Conservation (phyloP, 257 asterid species). For the Solanum dulcamara region DNA sequence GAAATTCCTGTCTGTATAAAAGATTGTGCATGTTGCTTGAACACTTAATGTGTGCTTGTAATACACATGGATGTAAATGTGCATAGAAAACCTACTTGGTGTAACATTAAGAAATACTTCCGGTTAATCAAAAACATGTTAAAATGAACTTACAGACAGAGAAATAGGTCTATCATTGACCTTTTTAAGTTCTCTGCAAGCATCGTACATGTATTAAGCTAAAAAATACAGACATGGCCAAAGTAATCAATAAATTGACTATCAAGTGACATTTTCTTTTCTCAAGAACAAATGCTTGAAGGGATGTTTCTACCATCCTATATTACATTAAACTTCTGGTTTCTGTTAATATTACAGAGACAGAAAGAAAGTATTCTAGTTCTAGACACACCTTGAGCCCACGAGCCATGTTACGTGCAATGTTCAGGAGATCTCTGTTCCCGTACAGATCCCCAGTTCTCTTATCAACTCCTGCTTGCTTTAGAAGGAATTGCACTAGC, state of each 20-base stretch:
- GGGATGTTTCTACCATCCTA: neutral
- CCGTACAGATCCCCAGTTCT: slow-evolving; percentile 97
- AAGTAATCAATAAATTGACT: neutral
- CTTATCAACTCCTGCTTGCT: slow-evolving; percentile 95
- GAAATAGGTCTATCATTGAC: neutral
- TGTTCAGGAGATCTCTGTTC: slow-evolving; percentile 75
- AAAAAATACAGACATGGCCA: neutral
- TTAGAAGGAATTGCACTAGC: slow-evolving; percentile 91
- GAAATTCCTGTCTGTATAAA: neutral
- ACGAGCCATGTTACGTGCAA: slow-evolving; percentile 96
- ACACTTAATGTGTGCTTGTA: neutral
- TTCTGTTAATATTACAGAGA: neutral
- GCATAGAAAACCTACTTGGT: neutral
- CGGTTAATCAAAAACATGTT: neutral
- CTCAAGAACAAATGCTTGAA: neutral
- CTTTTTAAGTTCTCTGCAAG: neutral
- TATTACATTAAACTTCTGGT: neutral
- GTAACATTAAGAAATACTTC: neutral
- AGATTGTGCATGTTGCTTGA: neutral
- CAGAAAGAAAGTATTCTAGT: neutral
- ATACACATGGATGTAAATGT: neutral
- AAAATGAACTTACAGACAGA: neutral
- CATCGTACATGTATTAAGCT: neutral
- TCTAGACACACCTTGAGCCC: slow-evolving; percentile 64
- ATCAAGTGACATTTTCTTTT: neutral